phyloP scores from a whole-genome alignment of 2,329 filamentous ascomycete genomes.

The Xylaria digitata region DNA sequence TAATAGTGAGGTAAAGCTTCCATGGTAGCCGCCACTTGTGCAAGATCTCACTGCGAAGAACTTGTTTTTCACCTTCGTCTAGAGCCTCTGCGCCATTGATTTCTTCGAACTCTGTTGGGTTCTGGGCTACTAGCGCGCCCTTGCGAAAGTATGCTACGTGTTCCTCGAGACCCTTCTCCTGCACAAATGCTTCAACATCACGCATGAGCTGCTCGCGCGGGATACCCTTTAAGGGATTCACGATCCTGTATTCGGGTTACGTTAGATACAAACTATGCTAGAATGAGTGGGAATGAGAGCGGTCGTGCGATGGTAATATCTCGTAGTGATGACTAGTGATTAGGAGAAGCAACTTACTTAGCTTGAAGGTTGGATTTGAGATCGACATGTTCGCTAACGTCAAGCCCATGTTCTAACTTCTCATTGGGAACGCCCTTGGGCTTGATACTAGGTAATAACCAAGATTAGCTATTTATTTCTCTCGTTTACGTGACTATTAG shows the following conservation, averaged over 20 bases:
- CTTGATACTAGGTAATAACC: constrained; percentile 25
- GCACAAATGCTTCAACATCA: constrained; percentile 70
- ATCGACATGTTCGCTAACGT: constrained; percentile 51
- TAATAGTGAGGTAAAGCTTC: constrained; percentile 73
- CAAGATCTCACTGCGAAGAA: constrained; percentile 69
- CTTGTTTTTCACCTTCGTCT: constrained; percentile 67
- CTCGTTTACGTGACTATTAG: neutral
- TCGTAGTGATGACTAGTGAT: neutral
- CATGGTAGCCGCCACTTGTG: constrained; percentile 75
- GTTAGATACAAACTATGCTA: constrained; percentile 5
- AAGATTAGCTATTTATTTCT: neutral
- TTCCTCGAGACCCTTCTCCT: constrained; percentile 67
- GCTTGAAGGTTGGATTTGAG: constrained; percentile 56
- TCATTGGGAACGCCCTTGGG: constrained; percentile 39
- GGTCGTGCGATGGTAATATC: no score
- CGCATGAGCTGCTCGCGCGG: constrained; percentile 63
- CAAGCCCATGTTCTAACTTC: constrained; percentile 45
- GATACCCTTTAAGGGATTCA: constrained; percentile 62
- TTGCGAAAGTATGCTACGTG: constrained; percentile 70
- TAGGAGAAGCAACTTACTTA: constrained; percentile 50
- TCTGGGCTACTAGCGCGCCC: constrained; percentile 79
- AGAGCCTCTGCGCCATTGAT: constrained; percentile 69
- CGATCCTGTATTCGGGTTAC: constrained; percentile 51
- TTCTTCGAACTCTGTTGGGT: constrained; percentile 70
- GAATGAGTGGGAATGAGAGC: neutral